phyloP scores from a whole-genome alignment of 352 stramenopile species.

The Discostella stelligera region DNA sequence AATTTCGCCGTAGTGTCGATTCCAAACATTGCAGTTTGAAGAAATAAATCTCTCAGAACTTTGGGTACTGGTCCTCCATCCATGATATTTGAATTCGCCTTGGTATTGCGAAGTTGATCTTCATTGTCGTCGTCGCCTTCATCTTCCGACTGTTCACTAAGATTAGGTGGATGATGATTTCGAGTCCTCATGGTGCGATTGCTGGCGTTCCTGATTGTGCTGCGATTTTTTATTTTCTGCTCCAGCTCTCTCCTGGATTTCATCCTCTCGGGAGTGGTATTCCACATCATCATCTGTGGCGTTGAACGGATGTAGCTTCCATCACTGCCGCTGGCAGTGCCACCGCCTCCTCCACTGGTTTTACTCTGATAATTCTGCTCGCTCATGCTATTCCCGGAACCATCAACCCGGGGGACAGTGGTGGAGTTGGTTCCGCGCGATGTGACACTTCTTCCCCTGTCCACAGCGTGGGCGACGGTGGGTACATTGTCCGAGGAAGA shows the following conservation, averaged over 20 bases:
- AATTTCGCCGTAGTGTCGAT: conserved; percentile 46
- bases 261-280: conserved; percentile 13
- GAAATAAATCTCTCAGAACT: conserved; percentile 32
- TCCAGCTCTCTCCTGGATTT: conserved; percentile 26
- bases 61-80: conserved; percentile 19
- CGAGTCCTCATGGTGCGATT: background rate
- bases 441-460: background rate
- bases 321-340: background rate
- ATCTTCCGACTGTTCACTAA: background rate
- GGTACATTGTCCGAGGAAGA: background rate
- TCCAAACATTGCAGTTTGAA: conserved; percentile 42
- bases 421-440: background rate
- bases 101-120: background rate
- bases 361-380: background rate
- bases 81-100: background rate
- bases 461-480: background rate
- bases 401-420: background rate
- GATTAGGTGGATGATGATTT: background rate
- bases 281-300: conserved; percentile 17
- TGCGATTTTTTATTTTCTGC: conserved; percentile 17
- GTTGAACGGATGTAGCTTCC: conserved; percentile 24
- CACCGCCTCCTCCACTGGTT: conserved; percentile 3
- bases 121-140: background rate
- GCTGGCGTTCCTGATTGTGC: background rate
- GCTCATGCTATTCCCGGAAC: background rate